Conservation (phyloP, 129 eudicot genomes). For the Apium graveolens region DNA sequence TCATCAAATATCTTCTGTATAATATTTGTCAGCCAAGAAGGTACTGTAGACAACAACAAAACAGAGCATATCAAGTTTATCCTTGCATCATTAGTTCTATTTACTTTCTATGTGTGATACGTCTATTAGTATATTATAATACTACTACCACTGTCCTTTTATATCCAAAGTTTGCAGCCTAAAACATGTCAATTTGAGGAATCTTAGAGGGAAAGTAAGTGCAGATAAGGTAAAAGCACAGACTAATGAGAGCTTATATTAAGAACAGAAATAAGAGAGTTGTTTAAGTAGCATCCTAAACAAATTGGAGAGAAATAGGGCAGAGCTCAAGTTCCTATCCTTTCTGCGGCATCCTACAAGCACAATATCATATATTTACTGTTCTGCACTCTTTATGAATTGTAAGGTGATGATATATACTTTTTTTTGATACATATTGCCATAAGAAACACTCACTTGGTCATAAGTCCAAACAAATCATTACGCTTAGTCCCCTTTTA, state of each 20-base stretch:
- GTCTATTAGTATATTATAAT: no score
- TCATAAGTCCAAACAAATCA: not conserved
- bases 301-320: not conserved
- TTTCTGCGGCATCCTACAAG: not conserved
- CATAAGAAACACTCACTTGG: not conserved
- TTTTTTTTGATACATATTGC: not conserved
- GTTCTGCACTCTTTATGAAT: not conserved
- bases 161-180: not conserved
- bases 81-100: not conserved
- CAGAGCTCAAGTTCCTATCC: not conserved
- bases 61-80: not conserved
- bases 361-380: not conserved
- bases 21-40: slow-evolving; percentile 76
- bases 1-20: slow-evolving; percentile 45
- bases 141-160: not conserved
- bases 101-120: not conserved
- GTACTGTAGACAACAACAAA: slow-evolving; percentile 53
- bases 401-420: not conserved
- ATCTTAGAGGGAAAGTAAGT: not conserved
- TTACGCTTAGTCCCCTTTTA: not conserved
- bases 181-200: not conserved
- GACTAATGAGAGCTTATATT: not conserved
- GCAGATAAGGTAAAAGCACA: not conserved
- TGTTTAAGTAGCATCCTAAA: not conserved
- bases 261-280: not conserved